Evolutionary conservation across 768 basidiomycete species (phyloP).

Genomic region (Lyophyllum atratum): DNA sequence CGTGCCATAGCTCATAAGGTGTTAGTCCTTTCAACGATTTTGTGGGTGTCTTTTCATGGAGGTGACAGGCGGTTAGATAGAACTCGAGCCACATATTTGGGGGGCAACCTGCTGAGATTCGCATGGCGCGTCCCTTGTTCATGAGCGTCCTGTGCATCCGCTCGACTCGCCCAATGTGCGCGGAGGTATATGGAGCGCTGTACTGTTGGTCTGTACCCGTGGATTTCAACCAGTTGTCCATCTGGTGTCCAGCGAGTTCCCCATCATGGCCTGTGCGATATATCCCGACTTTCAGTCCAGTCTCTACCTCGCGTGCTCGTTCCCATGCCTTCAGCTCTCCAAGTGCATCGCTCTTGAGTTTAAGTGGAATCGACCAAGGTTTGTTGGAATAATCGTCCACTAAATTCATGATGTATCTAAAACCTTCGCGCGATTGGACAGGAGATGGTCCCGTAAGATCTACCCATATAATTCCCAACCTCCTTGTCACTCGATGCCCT

Average conservation of each 20-base stretch:
- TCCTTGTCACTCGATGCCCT: background rate
- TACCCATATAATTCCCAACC: conserved; percentile 7
- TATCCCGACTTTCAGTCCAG: conserved; percentile 4
- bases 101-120: conserved; percentile 20
- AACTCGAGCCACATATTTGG: conserved; percentile 31
- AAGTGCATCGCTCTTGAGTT: conserved; percentile 26
- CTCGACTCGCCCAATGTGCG: conserved; percentile 36
- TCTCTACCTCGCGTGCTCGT: conserved; percentile 20
- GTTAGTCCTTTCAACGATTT: conserved; percentile 9
- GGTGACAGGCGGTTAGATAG: conserved; percentile 21
- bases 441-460: background rate
- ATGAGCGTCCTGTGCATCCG: conserved; percentile 30
- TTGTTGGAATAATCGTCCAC: background rate
- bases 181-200: conserved; percentile 31
- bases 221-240: conserved; percentile 13
- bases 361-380: conserved; percentile 26
- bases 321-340: conserved; percentile 29
- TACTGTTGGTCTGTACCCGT: conserved; percentile 17
- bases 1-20: conserved; percentile 23
- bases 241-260: conserved; percentile 18
- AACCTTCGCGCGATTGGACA: background rate
- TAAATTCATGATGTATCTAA: background rate
- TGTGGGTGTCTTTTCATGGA: conserved; percentile 10
- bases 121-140: conserved; percentile 27
- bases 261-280: conserved; percentile 19